Evolutionary conservation across 78 protist species (phyloP).

Genomic region (Bigelowiella natans): DNA sequence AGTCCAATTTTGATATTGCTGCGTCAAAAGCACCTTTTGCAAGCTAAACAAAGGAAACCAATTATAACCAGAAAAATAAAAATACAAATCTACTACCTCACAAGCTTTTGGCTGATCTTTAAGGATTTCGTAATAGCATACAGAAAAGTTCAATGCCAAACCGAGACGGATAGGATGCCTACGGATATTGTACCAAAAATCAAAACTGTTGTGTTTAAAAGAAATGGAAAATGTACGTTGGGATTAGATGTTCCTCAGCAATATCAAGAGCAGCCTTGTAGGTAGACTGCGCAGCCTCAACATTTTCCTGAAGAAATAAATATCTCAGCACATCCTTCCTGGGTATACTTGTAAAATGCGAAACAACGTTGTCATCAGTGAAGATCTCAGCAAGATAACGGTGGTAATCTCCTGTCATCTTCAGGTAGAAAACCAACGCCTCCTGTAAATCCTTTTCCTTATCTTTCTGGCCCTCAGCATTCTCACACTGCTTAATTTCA

Average conservation of each 20-base stretch:
- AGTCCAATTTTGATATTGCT: slow-evolving; percentile 69
- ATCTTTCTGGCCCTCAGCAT: not conserved
- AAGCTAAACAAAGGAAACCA: slow-evolving; percentile 13
- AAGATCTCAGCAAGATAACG: slow-evolving; percentile 93
- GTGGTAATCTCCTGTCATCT: slow-evolving; percentile 88
- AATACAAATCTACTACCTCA: not conserved
- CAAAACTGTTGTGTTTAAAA: not conserved
- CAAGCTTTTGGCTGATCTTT: slow-evolving; percentile 14
- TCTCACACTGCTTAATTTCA: not conserved
- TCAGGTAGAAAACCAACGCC: slow-evolving; percentile 46
- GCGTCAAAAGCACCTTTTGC: slow-evolving; percentile 63
- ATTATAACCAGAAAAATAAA: not conserved
- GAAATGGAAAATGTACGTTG: slow-evolving; percentile 25
- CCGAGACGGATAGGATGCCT: slow-evolving; percentile 67
- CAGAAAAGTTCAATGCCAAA: slow-evolving; percentile 71
- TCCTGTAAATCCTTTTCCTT: slow-evolving; percentile 18
- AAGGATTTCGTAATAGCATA: slow-evolving; percentile 58
- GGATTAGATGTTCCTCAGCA: slow-evolving; percentile 37
- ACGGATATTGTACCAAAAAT: not conserved
- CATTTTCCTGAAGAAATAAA: slow-evolving; percentile 32
- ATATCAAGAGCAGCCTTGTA: slow-evolving; percentile 77
- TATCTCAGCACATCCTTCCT: slow-evolving; percentile 4
- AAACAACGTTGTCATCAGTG: slow-evolving; percentile 33
- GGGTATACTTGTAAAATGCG: no score
- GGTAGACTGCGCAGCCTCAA: slow-evolving; percentile 67